Base-by-base conservation (phyloP, 2,329 filamentous ascomycete genomes). In the Pyrenochaeta sp. region DNA sequence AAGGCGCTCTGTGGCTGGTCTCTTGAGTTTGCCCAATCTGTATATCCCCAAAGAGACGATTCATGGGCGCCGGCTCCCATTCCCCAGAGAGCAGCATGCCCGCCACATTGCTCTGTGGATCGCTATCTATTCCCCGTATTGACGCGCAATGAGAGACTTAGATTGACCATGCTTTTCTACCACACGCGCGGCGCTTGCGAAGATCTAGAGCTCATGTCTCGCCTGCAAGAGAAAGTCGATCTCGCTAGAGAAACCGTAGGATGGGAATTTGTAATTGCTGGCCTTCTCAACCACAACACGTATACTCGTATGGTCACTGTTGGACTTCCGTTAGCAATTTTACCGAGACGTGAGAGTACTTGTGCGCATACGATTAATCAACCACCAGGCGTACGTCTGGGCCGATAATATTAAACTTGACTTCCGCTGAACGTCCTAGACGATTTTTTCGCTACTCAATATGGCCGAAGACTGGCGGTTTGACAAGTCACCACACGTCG, bases 251-350 rank as follows among this genome's bases (percentile, higher is more conserved):
- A 82, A 24, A 77, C 77, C 0, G 75, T 78, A 5, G 80, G 74
- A 7, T 83, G 81, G 81, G 81, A 83, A 8, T 80, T 77, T 52
- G 80, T 75, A n/a, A 78, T 82, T 19, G 72, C 81, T 5, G 81
- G 81, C 2, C 64, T 83, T 2, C 69, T 83, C 4, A 78, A 80
- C 27, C 72, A 80, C 57, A 76, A 81, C 45, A 73, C 77, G 32
- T 83, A 79, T 60, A 79, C 76, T 3, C 77, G 81, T 13, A 56
- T 83, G 25, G 80, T 76, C 2, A 78, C 81, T 0, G 72, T 78
- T 1, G 80, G 80, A 1, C 66, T 83, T 3, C 73, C 78, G 0
- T 62, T 82, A 0, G 78, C 74, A 15, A 72, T 80, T 8, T 59
- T 83, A 2, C 81, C 81, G 0, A 78, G 81, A 5, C 76, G 80